These are phyloP conservation scores for Mycena chlorophos DNA, from an alignment of 768 basidiomycete species.

Conservation along the genomic window DNA sequence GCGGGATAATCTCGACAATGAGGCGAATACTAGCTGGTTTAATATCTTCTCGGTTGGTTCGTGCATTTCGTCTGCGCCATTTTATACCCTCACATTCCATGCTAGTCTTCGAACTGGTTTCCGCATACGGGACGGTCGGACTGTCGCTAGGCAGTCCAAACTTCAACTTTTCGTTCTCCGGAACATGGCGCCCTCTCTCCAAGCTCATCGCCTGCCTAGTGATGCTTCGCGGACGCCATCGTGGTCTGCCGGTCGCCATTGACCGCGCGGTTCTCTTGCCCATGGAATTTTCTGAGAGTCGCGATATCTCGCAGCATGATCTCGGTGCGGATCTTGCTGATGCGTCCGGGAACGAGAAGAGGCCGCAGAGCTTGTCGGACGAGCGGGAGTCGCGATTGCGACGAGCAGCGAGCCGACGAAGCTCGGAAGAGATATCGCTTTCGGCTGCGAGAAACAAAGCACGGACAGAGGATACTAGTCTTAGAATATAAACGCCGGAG, in stretches of 20 bases:
- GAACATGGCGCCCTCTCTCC: constrained; percentile 74
- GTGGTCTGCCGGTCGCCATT: constrained; percentile 84
- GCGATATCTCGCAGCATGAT: neutral
- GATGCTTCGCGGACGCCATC: constrained; percentile 93
- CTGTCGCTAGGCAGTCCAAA: constrained; percentile 85
- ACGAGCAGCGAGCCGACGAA: constrained; percentile 9
- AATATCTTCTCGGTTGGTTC: constrained; percentile 78
- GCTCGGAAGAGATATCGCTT: constrained; percentile 7
- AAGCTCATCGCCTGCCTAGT: constrained; percentile 86
- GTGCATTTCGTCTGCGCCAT: constrained; percentile 22
- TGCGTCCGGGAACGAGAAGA: constrained; percentile 7
- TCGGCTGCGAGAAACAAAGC: constrained; percentile 7
- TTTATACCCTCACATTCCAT: neutral
- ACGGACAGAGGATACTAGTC: neutral
- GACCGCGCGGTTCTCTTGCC: constrained; percentile 86
- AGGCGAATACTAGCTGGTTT: constrained; percentile 65
- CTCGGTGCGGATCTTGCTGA: constrained; percentile 8
- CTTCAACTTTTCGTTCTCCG: constrained; percentile 77
- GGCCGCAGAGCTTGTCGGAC: constrained; percentile 1
- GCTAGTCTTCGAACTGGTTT: constrained; percentile 82
- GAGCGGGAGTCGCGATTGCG: constrained; percentile 13
- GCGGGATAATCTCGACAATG: constrained; percentile 59
- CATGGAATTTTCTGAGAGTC: constrained; percentile 45
- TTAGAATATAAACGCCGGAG: neutral
- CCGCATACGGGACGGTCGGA: constrained; percentile 87